Evolutionary conservation across 805 yeast species (phyloP), one percentile per base, ranked within the genome.

Genomic region (Teunomyces aglyptinius): DNA sequence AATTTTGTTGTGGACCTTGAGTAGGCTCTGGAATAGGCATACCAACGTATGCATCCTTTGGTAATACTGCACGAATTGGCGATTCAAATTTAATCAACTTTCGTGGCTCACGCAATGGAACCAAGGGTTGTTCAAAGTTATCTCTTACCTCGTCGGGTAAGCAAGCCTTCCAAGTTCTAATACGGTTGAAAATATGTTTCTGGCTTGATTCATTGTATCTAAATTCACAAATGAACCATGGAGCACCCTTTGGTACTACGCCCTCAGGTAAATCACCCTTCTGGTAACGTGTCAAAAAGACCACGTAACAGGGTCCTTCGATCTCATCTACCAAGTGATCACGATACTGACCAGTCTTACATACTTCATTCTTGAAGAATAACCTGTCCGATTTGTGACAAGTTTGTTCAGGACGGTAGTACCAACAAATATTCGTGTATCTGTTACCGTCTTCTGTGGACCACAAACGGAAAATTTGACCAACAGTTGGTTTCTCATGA

Each of bases 131-230:
- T 59, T 91, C 97, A 58, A 88, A 92, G 46, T 75, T 73, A 53
- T 86, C 90, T 58, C 98, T 82, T 41, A 92, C 86, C 65, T 92
- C 98, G 66, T 94, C 98, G 0, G 99, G 99, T 54, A 94, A 76
- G 73, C 98, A 94, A 5, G 97, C 97, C 67, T 89, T 92, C 99
- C 99, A 94, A 2, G 99, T 92, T 61, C 98, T 80, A 58, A 94
- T 94, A 62, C 92, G 86, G 68, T 92, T 94, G 75, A 94, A 94
- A 24, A 84, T 84, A 64, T 89, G 88, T 26, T 36, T 36, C 16
- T 36, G 39, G 58, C 89, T 96, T 46, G 81, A 77, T 63, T 92
- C 97, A 62, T 92, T 92, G 68, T 91, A 94, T 59, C 99, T 83
- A 64, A 82, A 88, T 67, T 94, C 99, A 71, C 98, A 94, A 55